phyloP scores from a whole-genome alignment of 2,329 filamentous ascomycete genomes.

The Penicillium janthinellum region DNA sequence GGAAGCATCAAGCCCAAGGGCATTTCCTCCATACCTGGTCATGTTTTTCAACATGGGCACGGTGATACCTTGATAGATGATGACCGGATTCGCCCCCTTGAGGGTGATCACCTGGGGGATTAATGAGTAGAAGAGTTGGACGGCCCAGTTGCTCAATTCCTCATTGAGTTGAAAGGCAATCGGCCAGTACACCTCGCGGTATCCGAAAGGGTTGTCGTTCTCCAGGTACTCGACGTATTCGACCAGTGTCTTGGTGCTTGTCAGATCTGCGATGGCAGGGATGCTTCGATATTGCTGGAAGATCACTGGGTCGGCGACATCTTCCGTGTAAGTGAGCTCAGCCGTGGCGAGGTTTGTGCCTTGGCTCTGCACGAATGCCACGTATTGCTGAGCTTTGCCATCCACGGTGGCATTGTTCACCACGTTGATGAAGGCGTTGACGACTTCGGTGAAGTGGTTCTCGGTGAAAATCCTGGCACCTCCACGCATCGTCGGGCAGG shows the following conservation, averaged over 20 bases:
- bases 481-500: conserved; percentile 44
- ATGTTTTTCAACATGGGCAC: conserved; percentile 32
- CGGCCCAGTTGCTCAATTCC: conserved; percentile 29
- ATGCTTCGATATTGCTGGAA: conserved; percentile 43
- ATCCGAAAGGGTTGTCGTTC: conserved; percentile 34
- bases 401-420: conserved; percentile 35
- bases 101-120: conserved; percentile 23
- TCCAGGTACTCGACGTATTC: conserved; percentile 41
- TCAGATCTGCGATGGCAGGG: conserved; percentile 32
- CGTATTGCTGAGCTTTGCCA: conserved; percentile 38
- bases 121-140: conserved; percentile 29
- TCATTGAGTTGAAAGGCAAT: conserved; percentile 34
- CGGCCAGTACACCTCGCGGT: conserved; percentile 38
- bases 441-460: conserved; percentile 31
- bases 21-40: conserved; percentile 37
- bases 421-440: conserved; percentile 38
- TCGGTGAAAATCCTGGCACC: conserved; percentile 35
- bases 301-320: conserved; percentile 39
- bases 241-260: conserved; percentile 30
- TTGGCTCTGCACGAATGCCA: conserved; percentile 33
- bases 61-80: conserved; percentile 40
- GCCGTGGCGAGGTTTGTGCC: conserved; percentile 33
- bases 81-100: conserved; percentile 25
- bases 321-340: conserved; percentile 43
- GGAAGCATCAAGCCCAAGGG: conserved; percentile 34